Percentiles rank a stretch among this genome's conserved stretches.
phyloP scores from a whole-genome alignment of 202 grass and related monocot genomes.

The Saccharum hybrid region DNA sequence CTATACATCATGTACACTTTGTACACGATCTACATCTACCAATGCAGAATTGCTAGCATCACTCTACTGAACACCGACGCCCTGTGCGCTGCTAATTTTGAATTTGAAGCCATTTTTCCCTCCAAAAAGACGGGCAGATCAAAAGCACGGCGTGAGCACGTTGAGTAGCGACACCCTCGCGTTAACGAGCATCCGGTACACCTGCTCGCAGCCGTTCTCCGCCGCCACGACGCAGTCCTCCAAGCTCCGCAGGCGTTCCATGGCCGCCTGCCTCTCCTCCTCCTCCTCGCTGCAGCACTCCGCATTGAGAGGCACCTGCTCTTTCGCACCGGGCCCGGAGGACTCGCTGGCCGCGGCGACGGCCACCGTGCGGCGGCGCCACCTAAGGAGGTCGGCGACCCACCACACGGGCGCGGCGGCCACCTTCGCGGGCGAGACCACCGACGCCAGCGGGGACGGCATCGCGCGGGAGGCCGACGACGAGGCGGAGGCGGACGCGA shows the following conservation, averaged over 20 bases:
- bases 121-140: not conserved
- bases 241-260: conserved; percentile 53
- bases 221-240: conserved; percentile 60
- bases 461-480: conserved; percentile 42
- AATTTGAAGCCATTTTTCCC: conserved; percentile 13
- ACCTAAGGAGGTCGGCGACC: conserved; percentile 62
- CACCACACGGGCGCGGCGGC: conserved; percentile 59
- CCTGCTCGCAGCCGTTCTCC: conserved; percentile 60
- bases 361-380: conserved; percentile 59
- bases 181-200: conserved; percentile 66
- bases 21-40: conserved; percentile 6
- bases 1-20: conserved; percentile 41
- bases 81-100: not conserved
- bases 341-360: conserved; percentile 32
- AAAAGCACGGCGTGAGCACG: conserved; percentile 66
- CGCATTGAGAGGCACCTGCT: not conserved
- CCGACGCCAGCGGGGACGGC: not conserved
- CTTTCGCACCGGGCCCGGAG: not conserved
- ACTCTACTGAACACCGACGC: not conserved
- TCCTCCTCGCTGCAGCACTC: conserved; percentile 53
- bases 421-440: conserved; percentile 42
- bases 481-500: conserved; percentile 47
- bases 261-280: conserved; percentile 52
- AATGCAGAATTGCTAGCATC: not conserved
- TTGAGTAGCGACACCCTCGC: conserved; percentile 79